A percentile compares a stretch with the other conserved stretches of the same genome.
Evolutionary conservation across 306 rosid species (phyloP).

Genomic region (Vigna hirtella): DNA sequence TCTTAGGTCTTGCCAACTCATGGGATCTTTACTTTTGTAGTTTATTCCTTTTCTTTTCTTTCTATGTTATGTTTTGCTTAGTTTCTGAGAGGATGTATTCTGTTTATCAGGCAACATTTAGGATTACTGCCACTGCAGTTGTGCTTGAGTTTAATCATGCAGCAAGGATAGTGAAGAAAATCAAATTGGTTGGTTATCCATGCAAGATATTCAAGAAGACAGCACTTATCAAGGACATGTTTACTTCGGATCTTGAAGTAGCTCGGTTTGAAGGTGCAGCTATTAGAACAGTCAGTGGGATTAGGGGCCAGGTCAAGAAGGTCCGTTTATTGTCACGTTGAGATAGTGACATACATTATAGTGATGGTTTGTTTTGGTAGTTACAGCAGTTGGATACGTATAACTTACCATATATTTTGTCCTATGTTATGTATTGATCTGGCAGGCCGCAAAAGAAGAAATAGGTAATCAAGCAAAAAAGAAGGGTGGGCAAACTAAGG

Average conservation of each 20-base stretch:
- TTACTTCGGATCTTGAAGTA: conserved; percentile 91
- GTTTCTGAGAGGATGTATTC: conserved; percentile 40
- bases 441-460: conserved; percentile 92
- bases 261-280: conserved; percentile 98
- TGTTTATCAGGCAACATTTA: conserved; percentile 72
- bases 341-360: conserved; percentile 5
- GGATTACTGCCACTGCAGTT: conserved; percentile 91
- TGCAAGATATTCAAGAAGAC: conserved; percentile 96
- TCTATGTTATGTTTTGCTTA: conserved; percentile 26
- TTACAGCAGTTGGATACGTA: conserved; percentile 9
- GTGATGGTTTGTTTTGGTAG: conserved; percentile 31
- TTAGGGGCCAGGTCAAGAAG: conserved; percentile 98
- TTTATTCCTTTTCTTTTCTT: not conserved
- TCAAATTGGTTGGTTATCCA: conserved; percentile 91
- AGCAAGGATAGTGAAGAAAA: conserved; percentile 78
- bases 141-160: conserved; percentile 91
- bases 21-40: conserved; percentile 27
- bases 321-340: conserved; percentile 49
- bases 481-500: conserved; percentile 78
- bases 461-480: conserved; percentile 74
- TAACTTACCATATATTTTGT: conserved; percentile 27
- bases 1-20: conserved; percentile 10
- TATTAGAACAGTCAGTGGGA: conserved; percentile 88
- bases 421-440: conserved; percentile 34
- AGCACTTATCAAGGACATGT: conserved; percentile 90